Base-by-base conservation (phyloP, 2,329 filamentous ascomycete species). In the Neoascochyta sp. region DNA sequence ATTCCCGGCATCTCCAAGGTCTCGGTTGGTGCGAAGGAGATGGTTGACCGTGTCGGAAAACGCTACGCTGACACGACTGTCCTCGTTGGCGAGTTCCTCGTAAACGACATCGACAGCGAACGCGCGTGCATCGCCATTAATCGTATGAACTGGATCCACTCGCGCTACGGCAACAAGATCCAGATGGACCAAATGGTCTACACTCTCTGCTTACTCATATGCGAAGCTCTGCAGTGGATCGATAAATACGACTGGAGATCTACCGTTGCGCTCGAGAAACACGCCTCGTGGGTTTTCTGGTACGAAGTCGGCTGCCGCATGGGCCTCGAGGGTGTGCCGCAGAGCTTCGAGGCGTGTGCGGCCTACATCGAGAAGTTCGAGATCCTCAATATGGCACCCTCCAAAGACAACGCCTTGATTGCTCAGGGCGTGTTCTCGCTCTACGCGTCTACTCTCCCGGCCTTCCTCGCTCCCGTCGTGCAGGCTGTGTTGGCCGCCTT, bases 101-200 rank as follows among this genome's bases (percentile, higher is more conserved):
- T 40, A 19, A 36, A 33, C 23, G 37, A 34, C 17, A 36, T 40
- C 12, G 37, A 40, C 24, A 40, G 37, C 37, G 37, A 40, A 14
- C 37, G 37, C 19, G 37, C 31, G 15, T 33, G 37, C 21, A 24
- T 33, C 19, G 37, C 37, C 12, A 33, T 40, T 16, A 34, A 34
- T 13, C 31, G 31, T 11, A 40, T 40, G 37, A 40, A 40, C 19
- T 40, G 32, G 37, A 36, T 40, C 17, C 37, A 40, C 22, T 30
- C 32, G 1, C 37, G 29, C 10, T 40, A 40, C 11, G 32, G 37
- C 19, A 29, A 17, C 15, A 29, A 31, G n/a, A 40, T 40, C 14
- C 27, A 33, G 4, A 40, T 34, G 31, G 32, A 34, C 11, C 31
- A 40, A 14, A 36, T 40, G 32, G 31, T 40, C 7, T 36, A 36